Conservation (phyloP, 306 rosid species). For the Vigna radiata region DNA sequence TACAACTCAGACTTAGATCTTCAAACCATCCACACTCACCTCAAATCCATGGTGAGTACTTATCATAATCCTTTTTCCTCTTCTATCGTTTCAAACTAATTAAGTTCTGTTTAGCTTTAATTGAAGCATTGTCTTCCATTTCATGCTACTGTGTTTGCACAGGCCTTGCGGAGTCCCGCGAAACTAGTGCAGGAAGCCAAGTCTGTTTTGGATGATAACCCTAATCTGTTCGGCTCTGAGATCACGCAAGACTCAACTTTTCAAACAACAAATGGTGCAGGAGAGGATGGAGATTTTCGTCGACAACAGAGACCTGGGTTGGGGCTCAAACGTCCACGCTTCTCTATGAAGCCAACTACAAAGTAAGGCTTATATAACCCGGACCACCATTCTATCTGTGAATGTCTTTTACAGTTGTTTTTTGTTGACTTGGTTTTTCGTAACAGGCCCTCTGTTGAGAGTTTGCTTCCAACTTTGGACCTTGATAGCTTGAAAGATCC, state of each 20-base stretch:
- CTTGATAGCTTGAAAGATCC: constrained; percentile 66
- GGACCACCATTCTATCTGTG: background rate
- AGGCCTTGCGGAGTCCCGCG: constrained; percentile 63
- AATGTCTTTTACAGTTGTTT: background rate
- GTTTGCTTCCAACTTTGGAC: constrained; percentile 60
- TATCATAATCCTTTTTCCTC: background rate
- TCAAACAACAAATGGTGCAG: constrained; percentile 37
- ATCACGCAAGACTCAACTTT: constrained; percentile 12
- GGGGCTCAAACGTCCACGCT: constrained; percentile 72
- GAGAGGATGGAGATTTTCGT: constrained; percentile 51
- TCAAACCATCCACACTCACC: constrained; percentile 57
- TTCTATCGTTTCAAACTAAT: background rate
- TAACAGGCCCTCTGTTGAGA: constrained; percentile 60
- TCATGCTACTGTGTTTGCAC: constrained; percentile 14
- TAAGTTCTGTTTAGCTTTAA: background rate
- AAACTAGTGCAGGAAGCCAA: constrained; percentile 58
- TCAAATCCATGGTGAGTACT: constrained; percentile 59
- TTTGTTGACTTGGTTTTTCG: background rate
- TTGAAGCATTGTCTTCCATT: background rate
- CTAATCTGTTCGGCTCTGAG: constrained; percentile 43
- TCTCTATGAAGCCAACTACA: constrained; percentile 62
- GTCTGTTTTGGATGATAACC: constrained; percentile 46
- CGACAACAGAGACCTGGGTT: constrained; percentile 76
- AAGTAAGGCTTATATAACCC: constrained; percentile 46
- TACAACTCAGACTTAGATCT: constrained; percentile 52